Conservation (phyloP, 2,329 filamentous ascomycete species). For the Hymenoscyphus linearis region DNA sequence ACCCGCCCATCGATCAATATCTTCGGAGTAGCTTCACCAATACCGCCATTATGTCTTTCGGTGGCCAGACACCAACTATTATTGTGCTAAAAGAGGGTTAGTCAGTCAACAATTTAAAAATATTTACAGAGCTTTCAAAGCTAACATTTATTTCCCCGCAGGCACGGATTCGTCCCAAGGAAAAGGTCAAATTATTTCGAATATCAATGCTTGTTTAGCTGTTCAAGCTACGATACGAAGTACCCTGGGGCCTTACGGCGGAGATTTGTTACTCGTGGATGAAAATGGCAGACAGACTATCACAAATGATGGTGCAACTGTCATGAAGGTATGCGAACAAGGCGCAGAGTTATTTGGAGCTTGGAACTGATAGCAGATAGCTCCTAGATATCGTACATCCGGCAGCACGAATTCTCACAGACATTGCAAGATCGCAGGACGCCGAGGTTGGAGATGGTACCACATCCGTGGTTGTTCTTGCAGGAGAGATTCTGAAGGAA, state of each 20-base stretch:
- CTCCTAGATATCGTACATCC: constrained; percentile 98
- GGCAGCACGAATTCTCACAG: constrained; percentile 91
- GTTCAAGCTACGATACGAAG: constrained; percentile 95
- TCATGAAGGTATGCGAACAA: constrained; percentile 74
- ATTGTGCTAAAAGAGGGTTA: constrained; percentile 95
- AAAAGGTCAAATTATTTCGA: constrained; percentile 92
- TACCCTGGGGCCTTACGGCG: constrained; percentile 93
- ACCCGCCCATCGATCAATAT: neutral
- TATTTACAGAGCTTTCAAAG: neutral
- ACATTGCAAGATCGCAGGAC: constrained; percentile 98
- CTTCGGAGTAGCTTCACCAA: neutral
- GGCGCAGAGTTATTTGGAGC: neutral
- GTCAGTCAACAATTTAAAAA: constrained; percentile 44
- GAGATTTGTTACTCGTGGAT: constrained; percentile 92
- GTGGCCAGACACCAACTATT: constrained; percentile 94
- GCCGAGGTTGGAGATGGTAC: constrained; percentile 98
- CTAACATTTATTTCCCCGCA: constrained; percentile 36
- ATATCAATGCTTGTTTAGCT: constrained; percentile 96
- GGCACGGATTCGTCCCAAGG: constrained; percentile 97
- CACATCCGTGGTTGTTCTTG: constrained; percentile 92
- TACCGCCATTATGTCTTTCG: constrained; percentile 71
- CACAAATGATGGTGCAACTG: constrained; percentile 97
- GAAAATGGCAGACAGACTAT: constrained; percentile 95
- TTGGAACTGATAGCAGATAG: constrained; percentile 39
- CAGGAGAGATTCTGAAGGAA: constrained; percentile 97